Base-by-base conservation (phyloP, 2,329 filamentous ascomycete species). In the Lachnellula willkommii region DNA sequence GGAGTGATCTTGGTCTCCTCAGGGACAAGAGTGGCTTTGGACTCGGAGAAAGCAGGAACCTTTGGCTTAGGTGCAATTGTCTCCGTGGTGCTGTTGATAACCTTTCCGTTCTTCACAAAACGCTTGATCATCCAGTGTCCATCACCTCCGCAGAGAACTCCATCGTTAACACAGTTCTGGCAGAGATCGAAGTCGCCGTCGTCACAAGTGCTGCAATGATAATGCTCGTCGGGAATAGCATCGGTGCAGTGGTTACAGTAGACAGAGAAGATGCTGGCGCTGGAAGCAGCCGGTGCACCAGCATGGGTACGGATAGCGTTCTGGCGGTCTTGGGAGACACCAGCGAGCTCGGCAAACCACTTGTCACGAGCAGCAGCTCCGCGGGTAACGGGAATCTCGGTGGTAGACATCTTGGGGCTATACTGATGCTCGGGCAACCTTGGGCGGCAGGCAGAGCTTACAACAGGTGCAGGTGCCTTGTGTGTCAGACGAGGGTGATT, bases 61-160 rank as follows among this genome's bases (percentile, higher is more conserved):
- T 57, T 56, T 50, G 60, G 50, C 52, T 61, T 90, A 54, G 88
- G 85, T 39, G 82, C 77, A 56, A 95, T 79, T 24, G 80, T 88
- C 74, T 95, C 89, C 1, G 92, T 96, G 22, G 83, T 90, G 78
- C 92, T 96, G 73, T 84, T 90, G 63, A 90, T 81, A 55, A 96
- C 85, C 61, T 83, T 79, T 50, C 92, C 93, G 57, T 91, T 81
- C 66, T 86, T 79, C 60, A 96, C 83, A 60, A 83, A 84, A 56
- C 94, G 87, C 82, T 95, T 96, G 72, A 97, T 93, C 73, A 99
- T 79, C 92, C 91, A 96, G 75, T 99, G 94, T 60, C 84, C 81
- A 32, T 86, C 81, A 55, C 85, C 85, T 60, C 85, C 81, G 76
- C 95, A 99, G 42, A 88, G 82, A 56, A 88, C 79, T 60, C 92